Conservation (phyloP, 164 flowering plant genomes). For the Liriodendron chinense region DNA sequence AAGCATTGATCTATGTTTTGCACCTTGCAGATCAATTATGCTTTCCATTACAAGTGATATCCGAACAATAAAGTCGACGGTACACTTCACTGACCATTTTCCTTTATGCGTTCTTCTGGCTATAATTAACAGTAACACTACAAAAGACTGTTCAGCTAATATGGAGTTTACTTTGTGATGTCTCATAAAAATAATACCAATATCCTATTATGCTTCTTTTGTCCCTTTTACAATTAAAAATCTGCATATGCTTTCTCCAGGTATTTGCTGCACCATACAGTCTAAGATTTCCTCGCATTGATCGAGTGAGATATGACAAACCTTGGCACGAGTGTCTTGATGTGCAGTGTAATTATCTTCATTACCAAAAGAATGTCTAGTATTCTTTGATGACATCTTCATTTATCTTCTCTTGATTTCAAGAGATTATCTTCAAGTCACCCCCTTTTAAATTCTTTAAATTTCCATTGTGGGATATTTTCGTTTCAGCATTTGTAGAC, state of each 20-base stretch:
- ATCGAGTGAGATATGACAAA: constrained; percentile 89
- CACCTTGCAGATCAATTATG: constrained; percentile 67
- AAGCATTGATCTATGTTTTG: constrained; percentile 1
- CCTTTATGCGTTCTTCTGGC: neutral
- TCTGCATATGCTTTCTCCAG: constrained; percentile 28
- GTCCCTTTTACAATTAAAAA: neutral
- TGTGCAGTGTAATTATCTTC: constrained; percentile 63
- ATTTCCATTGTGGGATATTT: neutral
- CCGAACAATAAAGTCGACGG: constrained; percentile 88
- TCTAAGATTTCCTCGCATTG: constrained; percentile 95
- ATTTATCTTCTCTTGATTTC: neutral
- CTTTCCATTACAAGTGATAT: constrained; percentile 93
- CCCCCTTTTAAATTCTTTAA: neutral
- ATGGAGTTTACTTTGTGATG: too few species aligned
- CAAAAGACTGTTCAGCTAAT: neutral
- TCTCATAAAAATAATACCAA: too few species aligned
- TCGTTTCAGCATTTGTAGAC: constrained; percentile 66
- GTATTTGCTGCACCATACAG: constrained; percentile 96
- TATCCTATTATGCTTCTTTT: neutral
- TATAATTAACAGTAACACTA: neutral
- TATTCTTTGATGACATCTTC: neutral
- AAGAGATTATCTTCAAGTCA: neutral
- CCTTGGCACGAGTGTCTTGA: constrained; percentile 99
- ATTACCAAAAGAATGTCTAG: neutral
- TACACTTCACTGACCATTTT: constrained; percentile 19